Percentiles rank a stretch among this genome's conserved stretches.
Conservation (phyloP, 2,329 filamentous ascomycete species). For the Hypoxylon sp. region DNA sequence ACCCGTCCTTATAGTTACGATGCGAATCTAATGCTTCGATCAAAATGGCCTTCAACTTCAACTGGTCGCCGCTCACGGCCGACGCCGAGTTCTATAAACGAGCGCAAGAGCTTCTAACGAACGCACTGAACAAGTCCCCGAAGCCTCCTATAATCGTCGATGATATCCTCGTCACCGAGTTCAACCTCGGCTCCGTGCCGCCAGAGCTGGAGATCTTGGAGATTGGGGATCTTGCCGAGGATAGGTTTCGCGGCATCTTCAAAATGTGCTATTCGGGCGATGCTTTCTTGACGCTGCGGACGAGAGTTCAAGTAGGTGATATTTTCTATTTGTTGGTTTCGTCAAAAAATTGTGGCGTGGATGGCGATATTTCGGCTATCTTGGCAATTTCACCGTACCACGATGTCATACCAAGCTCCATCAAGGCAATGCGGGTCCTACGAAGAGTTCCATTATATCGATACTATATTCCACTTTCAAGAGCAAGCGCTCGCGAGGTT, state of each 20-base stretch:
- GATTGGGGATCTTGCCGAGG: slow-evolving; percentile 96
- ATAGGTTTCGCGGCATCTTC: slow-evolving; percentile 97
- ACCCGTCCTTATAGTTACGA: slow-evolving; percentile 27
- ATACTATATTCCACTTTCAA: slow-evolving; percentile 24
- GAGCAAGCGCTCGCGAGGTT: slow-evolving; percentile 45
- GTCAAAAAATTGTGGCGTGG: neutral
- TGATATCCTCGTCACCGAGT: slow-evolving; percentile 97
- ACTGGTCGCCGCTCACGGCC: slow-evolving; percentile 99
- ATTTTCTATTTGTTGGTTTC: slow-evolving; percentile 26
- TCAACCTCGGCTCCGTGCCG: slow-evolving; percentile 95
- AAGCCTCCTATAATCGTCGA: slow-evolving; percentile 99
- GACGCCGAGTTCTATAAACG: slow-evolving; percentile 92
- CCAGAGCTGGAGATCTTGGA: slow-evolving; percentile 97
- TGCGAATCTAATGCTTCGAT: slow-evolving; percentile 58
- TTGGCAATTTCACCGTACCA: slow-evolving; percentile 7
- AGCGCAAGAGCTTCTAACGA: slow-evolving; percentile 93
- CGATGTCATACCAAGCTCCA: slow-evolving; percentile 17
- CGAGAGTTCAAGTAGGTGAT: slow-evolving; percentile 85
- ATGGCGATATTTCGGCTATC: slow-evolving; percentile 2
- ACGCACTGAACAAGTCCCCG: slow-evolving; percentile 95
- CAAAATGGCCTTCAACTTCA: slow-evolving; percentile 99
- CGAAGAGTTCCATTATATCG: slow-evolving; percentile 11
- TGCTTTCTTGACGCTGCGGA: slow-evolving; percentile 94
- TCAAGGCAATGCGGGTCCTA: slow-evolving; percentile 22
- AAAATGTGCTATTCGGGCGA: slow-evolving; percentile 99